These are phyloP conservation scores for Penicillium psychrofluorescens DNA, from an alignment of 495 filamentous ascomycete genomes.

Conservation along the genomic window DNA sequence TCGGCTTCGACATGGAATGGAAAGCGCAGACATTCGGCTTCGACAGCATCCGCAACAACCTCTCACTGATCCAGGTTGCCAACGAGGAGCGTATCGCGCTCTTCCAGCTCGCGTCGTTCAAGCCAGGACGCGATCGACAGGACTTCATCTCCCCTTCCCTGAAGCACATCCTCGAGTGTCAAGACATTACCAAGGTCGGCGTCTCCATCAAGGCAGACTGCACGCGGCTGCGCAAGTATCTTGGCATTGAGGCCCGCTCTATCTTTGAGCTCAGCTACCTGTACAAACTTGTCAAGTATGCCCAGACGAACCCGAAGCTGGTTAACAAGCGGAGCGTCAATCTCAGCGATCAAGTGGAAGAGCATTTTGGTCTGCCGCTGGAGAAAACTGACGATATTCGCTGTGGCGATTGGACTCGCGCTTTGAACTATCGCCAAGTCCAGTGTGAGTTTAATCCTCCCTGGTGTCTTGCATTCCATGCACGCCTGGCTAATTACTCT, in stretches of 20 bases:
- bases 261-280: conserved; percentile 77
- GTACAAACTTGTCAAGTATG: conserved; percentile 64
- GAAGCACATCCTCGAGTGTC: conserved; percentile 61
- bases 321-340: conserved; percentile 62
- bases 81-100: conserved; percentile 71
- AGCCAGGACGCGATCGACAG: conserved; percentile 29
- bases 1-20: conserved; percentile 91
- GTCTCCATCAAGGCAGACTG: conserved; percentile 70
- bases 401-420: conserved; percentile 60
- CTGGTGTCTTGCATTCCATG: neutral
- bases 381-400: conserved; percentile 64
- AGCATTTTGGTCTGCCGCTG: conserved; percentile 69
- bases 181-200: conserved; percentile 66
- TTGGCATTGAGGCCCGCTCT: conserved; percentile 55
- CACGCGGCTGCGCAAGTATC: conserved; percentile 57
- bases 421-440: conserved; percentile 58
- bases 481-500: neutral
- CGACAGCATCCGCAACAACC: conserved; percentile 51
- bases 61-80: conserved; percentile 75
- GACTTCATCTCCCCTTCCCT: conserved; percentile 64
- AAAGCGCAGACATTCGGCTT: conserved; percentile 35
- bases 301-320: conserved; percentile 35
- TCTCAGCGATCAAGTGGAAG: conserved; percentile 59
- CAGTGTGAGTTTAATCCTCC: conserved; percentile 47
- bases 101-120: conserved; percentile 67